Evolutionary conservation across 2,329 filamentous ascomycete species (phyloP).

Genomic region (Fusarium burgessii): DNA sequence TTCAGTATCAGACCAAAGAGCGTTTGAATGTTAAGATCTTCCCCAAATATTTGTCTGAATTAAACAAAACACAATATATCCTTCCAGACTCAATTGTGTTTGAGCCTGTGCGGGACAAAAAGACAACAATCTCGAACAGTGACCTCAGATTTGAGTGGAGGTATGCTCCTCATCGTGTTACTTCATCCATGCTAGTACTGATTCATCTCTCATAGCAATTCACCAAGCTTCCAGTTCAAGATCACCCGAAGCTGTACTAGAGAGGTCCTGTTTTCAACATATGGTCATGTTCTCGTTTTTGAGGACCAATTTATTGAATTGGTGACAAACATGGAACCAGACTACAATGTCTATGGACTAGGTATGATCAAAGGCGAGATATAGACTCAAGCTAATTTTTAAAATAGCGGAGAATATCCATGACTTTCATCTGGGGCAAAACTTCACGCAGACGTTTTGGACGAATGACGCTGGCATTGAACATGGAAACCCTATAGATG

Average conservation of each 20-base stretch:
- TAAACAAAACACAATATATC: neutral
- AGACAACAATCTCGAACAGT: neutral
- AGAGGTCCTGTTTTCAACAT: neutral
- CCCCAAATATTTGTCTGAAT: neutral
- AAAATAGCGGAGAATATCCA: neutral
- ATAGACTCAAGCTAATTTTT: neutral
- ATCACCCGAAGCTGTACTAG: neutral
- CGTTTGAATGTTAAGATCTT: slow-evolving; percentile 1
- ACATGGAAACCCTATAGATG: neutral
- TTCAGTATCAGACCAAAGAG: neutral
- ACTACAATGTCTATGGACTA: neutral
- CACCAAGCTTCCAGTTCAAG: neutral
- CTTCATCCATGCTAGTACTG: neutral
- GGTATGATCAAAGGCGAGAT: neutral
- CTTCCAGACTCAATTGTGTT: neutral
- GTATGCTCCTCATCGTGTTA: neutral
- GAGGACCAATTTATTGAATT: slow-evolving; percentile 5
- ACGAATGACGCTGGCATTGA: slow-evolving; percentile 1
- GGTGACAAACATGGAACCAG: neutral
- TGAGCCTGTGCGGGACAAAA: neutral
- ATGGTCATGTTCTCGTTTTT: neutral
- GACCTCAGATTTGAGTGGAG: neutral
- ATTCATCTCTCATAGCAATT: neutral
- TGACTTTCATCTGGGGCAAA: neutral
- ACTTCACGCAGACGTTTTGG: slow-evolving; percentile 2